Base-by-base conservation (phyloP, 805 yeast genomes). In the Gaillardinia entomophila region DNA sequence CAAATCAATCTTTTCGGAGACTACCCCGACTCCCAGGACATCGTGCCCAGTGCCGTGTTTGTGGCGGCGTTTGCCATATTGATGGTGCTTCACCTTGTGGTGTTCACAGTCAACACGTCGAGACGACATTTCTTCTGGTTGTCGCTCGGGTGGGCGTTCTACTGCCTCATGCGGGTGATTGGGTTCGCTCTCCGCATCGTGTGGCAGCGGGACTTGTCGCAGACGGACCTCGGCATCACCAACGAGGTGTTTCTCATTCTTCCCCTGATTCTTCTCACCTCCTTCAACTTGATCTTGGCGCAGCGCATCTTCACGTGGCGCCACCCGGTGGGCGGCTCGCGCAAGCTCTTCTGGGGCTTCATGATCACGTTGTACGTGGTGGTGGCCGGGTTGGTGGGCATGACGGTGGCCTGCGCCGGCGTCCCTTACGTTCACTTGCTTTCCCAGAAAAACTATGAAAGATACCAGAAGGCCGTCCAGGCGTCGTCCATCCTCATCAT, bases 261-360 rank as follows among this genome's bases (percentile, higher is more conserved):
- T 7, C 77, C 87, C 3, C 68, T 77, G 12, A 72, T 79, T n/a
- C 49, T 76, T 17, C 49, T 82, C 27, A 74, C 76, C 20, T 68
- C 81, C 3, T 65, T 77, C 46, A 79, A 78, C 48, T 63, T 80
- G 53, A 71, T 80, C 15, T 57, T 82, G 32, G 85, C 85, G 3
- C 88, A 81, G 51, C 71, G 90, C 51, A 60, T 82, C 15, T 79
- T 80, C 55, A 79, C 86, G 4, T 80, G 87, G 84, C 66, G 80
- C 51, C 89, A 82, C 49, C 89, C 90, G 6, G 77, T 74, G 32
- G 69, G 77, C 8, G 89, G 88, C 25, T 66, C 75, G 14, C 53
- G 70, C 27, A 60, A 53, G 35, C 37, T 61, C 23, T 75, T 82
- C 45, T 73, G 79, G 73, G 38, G 38, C 22, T 32, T 57, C 18